Conservation (phyloP, 1,139 yeast genomes). For the Candida sanyaensis region DNA sequence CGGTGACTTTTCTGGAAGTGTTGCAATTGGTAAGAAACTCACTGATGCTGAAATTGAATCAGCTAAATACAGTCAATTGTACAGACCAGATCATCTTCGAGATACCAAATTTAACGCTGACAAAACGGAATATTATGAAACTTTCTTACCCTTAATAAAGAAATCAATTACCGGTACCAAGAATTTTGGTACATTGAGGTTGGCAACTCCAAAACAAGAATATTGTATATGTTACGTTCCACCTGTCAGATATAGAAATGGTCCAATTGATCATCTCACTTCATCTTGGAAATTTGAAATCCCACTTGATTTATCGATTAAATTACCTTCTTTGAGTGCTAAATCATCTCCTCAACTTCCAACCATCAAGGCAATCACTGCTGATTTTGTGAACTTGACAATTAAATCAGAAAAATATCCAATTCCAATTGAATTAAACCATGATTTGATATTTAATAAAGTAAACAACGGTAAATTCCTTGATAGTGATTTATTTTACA, state of each 20-base stretch:
- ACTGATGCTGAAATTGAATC: slow-evolving; percentile 19
- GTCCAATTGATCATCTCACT: slow-evolving; percentile 12
- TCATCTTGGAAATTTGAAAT: slow-evolving; percentile 29
- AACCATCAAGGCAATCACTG: slow-evolving; percentile 27
- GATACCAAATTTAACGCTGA: slow-evolving; percentile 14
- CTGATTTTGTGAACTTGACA: slow-evolving; percentile 37
- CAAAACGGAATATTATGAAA: slow-evolving; percentile 15
- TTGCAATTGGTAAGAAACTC: slow-evolving; percentile 18
- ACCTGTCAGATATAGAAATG: slow-evolving; percentile 26
- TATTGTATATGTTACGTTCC: slow-evolving; percentile 34
- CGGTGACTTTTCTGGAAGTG: slow-evolving; percentile 15
- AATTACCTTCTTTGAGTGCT: slow-evolving; percentile 8
- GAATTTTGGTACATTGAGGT: slow-evolving; percentile 20
- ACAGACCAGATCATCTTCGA: slow-evolving; percentile 14
- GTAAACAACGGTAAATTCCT: slow-evolving; percentile 11
- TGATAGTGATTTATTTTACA: slow-evolving; percentile 28
- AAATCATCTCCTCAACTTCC: slow-evolving; percentile 19
- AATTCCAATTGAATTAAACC: slow-evolving; percentile 45
- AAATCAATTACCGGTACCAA: slow-evolving; percentile 17
- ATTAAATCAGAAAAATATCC: slow-evolving; percentile 30
- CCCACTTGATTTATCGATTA: slow-evolving; percentile 26
- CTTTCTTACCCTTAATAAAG: slow-evolving; percentile 17
- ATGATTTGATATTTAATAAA: slow-evolving; percentile 35
- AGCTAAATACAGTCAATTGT: slow-evolving; percentile 23
- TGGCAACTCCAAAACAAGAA: slow-evolving; percentile 29